These are phyloP conservation scores for Graphilbum fragrans DNA, from an alignment of 2,329 filamentous ascomycete genomes.

Conservation along the genomic window DNA sequence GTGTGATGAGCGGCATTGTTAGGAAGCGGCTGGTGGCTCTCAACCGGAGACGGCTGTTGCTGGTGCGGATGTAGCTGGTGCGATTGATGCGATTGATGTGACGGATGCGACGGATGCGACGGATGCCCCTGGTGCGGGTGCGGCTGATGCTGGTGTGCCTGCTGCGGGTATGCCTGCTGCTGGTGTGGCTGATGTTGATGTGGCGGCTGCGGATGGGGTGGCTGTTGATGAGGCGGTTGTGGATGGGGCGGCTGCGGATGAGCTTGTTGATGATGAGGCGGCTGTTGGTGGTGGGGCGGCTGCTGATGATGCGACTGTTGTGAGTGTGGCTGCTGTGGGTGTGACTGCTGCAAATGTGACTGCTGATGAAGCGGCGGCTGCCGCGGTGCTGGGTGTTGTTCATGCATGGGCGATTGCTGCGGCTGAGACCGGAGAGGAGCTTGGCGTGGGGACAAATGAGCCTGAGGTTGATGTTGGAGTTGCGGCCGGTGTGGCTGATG, in stretches of 20 bases:
- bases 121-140: conserved; percentile 3
- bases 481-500: not conserved
- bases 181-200: conserved; percentile 6
- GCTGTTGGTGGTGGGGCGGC: not conserved
- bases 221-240: conserved; percentile 11
- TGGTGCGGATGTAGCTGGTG: not conserved
- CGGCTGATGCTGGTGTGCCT: conserved; percentile 5
- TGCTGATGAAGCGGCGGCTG: not conserved
- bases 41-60: not conserved
- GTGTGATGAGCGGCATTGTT: no score
- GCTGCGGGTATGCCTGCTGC: conserved; percentile 3
- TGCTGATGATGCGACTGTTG: conserved; percentile 12
- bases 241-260: not conserved
- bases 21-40: no score
- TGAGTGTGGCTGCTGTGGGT: not conserved
- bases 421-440: no score
- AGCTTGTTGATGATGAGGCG: not conserved
- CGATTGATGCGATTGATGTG: not conserved
- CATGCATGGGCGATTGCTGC: not conserved
- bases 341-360: not conserved
- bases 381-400: not conserved
- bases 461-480: conserved; percentile 1
- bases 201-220: not conserved
- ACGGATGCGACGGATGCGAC: not conserved
- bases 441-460: no score